These are phyloP conservation scores for Trichoderma polysporum DNA, from an alignment of 2,329 filamentous ascomycete genomes.

Conservation along the genomic window DNA sequence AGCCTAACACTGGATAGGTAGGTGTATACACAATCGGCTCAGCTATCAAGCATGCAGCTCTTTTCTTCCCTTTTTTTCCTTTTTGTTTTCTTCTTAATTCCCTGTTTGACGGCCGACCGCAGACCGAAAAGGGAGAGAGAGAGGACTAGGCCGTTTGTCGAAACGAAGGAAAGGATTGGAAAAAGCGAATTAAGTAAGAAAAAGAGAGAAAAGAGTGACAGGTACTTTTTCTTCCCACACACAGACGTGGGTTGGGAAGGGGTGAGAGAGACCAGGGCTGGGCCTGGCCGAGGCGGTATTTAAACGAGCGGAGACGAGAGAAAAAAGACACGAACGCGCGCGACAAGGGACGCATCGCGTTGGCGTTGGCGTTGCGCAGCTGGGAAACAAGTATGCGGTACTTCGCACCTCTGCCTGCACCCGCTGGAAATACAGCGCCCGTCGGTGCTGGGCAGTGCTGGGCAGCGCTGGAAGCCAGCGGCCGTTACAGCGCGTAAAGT, in stretches of 20 bases:
- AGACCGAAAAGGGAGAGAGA: not conserved
- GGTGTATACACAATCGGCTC: not conserved
- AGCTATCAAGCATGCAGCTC: not conserved
- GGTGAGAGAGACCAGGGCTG: constrained; percentile 18
- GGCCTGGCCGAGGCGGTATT: constrained; percentile 24
- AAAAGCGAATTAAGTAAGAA: not conserved
- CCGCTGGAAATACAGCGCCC: not conserved
- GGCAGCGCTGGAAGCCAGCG: not conserved
- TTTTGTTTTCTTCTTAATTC: not conserved
- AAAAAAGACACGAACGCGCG: constrained; percentile 24
- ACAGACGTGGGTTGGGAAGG: constrained; percentile 21
- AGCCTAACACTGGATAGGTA: not conserved
- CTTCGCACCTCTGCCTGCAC: no score
- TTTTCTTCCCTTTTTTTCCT: not conserved
- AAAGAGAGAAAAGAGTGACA: constrained; percentile 5
- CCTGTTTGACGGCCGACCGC: not conserved
- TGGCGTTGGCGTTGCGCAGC: constrained; percentile 24
- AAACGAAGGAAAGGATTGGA: not conserved
- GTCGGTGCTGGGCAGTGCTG: not conserved
- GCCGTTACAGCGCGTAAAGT: constrained; percentile 4
- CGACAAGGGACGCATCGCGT: constrained; percentile 23
- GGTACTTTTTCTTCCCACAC: constrained; percentile 3
- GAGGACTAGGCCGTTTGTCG: not conserved
- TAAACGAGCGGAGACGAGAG: constrained; percentile 20
- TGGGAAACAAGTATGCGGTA: not conserved